phyloP scores from a whole-genome alignment of 306 rosid species.

The Lithocarpus polystachyus region DNA sequence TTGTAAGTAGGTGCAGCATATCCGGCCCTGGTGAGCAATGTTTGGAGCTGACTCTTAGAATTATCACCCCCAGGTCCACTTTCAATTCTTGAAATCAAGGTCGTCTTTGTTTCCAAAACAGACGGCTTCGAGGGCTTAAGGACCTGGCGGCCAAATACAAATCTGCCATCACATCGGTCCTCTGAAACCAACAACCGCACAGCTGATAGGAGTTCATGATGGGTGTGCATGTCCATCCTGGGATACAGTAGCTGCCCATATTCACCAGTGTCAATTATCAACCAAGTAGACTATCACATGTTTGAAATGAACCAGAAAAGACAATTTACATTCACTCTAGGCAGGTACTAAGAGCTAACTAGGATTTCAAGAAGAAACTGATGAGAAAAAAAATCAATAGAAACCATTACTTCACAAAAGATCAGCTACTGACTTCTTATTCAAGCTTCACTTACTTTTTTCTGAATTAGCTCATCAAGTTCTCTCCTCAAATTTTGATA shows the following conservation, averaged over 20 bases:
- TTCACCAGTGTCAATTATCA: constrained; percentile 9
- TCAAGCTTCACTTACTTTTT: constrained; percentile 56
- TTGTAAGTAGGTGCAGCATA: constrained; percentile 69
- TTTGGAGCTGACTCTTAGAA: constrained; percentile 94
- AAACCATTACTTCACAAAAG: neutral
- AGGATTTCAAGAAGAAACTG: constrained; percentile 16
- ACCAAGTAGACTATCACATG: neutral
- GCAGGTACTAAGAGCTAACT: neutral
- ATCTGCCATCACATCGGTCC: constrained; percentile 64
- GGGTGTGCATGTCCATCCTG: constrained; percentile 52
- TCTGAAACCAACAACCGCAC: constrained; percentile 63
- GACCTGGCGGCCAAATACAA: constrained; percentile 66
- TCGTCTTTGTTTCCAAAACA: constrained; percentile 35
- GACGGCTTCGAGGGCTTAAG: constrained; percentile 42
- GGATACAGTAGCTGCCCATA: constrained; percentile 68
- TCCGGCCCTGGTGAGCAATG: constrained; percentile 87
- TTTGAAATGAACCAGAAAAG: constrained; percentile 7
- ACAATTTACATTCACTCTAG: neutral
- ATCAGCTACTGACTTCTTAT: neutral
- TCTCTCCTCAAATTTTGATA: constrained; percentile 61
- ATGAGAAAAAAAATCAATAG: constrained; percentile 12
- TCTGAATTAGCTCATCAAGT: constrained; percentile 77
- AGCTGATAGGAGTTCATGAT: constrained; percentile 75
- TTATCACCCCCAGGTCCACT: constrained; percentile 99
- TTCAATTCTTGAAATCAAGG: constrained; percentile 71